Base-by-base conservation (phyloP, 306 rosid species). In the Malus orientalis region DNA sequence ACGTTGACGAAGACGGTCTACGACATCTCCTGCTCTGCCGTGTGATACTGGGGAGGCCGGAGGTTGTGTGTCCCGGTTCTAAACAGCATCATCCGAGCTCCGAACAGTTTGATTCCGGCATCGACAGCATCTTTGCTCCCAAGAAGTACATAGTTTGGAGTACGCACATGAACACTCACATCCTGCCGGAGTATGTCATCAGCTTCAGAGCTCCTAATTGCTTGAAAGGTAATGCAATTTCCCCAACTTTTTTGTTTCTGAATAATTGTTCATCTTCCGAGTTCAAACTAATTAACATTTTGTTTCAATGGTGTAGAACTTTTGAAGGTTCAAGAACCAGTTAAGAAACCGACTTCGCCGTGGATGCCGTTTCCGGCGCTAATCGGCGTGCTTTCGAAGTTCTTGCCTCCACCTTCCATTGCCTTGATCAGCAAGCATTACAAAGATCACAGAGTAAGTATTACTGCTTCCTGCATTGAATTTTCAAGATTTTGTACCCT, bases 361-460 rank as follows among this genome's bases (percentile, higher is more conserved):
- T 92, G 97, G 97, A 85, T 95, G 88, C 92, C 97, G 66, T 84
- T 95, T 59, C 81, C 96, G 4, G 15, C 80, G 75, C 76, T 95
- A 30, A 86, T 95, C 40, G 78, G 88, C 6, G 88, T 72, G 59
- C 97, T 95, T 30, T 82, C 97, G 0, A 86, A 81, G 85, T 79
- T 76, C 51, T 80, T 95, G 69, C 96, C 93, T 51, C 74, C 84
- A 14, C 61, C 81, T 36, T 61, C 84, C 13, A 22, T 89, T 70
- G 81, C 75, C 12, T 23, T 82, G 85, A 80, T 95, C 73, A 51
- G 76, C 82, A 88, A 91, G 85, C 71, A 67, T 54, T 91, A 87
- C 73, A 86, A 68, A 70, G 86, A 83, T 14, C 87, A 89, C 78
- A 78, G 29, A 45, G 99, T 91, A 70, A 74, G 91, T 82, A 29